Evolutionary conservation across 306 rosid genomes (phyloP), one percentile per base, ranked within the genome.

Genomic region (Vachellia collinsii): DNA sequence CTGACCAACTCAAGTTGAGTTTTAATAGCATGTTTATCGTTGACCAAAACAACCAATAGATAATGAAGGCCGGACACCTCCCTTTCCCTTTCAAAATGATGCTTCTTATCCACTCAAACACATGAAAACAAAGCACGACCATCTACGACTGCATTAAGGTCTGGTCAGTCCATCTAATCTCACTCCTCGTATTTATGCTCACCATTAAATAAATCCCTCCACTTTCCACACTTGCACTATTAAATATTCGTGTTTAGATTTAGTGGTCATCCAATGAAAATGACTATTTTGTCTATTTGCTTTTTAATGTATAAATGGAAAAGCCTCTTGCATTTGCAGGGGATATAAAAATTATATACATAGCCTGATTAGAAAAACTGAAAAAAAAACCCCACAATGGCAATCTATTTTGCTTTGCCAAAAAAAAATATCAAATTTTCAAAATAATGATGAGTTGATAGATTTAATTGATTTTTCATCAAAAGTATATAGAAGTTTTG

Each of bases 141-240:
- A 7, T 73, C 11, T 20, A 41, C 8, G 23, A 51, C 64, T 46
- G 42, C 20, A 72, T 20, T 76, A 48, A 77, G 51, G 64, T 68
- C 54, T 34, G 54, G 39, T 77, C 77, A 70, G 59, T 13, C 44
- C 50, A 13, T 63, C 58, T 37, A 59, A 58, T 74, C 58, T 50
- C 36, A 73, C 54, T 64, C 78, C 43, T 46, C n/a, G n/a, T n/a
- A n/a, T n/a, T 34, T 63, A 29, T 63, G 34, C n/a, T 69, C 47
- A 46, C 67, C 64, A 76, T 46, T 70, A 34, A 34, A 64, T 37
- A 37, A 64, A 36, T 16, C 70, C 44, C 44, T 29, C 70, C 70
- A 23, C 16, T 63, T 63, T 63, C 10, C 69, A 36, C 69, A 63
- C 43, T 63, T 36, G 11, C 70, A 11, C 12, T 14, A 13, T 23